Base-by-base conservation (phyloP, 2,329 filamentous ascomycete species). In the Hymenoscyphus occultus region DNA sequence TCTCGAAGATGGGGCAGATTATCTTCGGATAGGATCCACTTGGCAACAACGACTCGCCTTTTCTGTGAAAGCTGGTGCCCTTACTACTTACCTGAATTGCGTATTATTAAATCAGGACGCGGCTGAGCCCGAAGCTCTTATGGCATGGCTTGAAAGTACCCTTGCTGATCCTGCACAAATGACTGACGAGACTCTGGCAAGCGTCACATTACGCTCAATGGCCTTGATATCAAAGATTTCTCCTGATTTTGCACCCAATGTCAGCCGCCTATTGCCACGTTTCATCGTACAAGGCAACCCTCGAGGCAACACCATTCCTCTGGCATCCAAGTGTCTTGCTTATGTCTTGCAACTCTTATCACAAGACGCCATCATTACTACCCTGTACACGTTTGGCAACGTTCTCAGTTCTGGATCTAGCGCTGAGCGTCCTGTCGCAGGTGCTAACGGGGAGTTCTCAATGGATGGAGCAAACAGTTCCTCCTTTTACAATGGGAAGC, bases 321-420 rank as follows among this genome's bases (percentile, higher is more conserved):
- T 94, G 40, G 94, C 94, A 35, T 92, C 93, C n/a, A 87, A 88
- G 69, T 95, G 90, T 71, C 81, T 99, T 40, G 93, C 93, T 1
- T 90, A 89, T 70, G 87, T 96, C 19, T 81, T 99, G 63, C 89
- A 89, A 70, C 83, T 90, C 72, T 83, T 98, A 13, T 96, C 95
- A 1, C 91, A 96, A 72, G 95, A 99, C 80, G 90, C 93, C 42
- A 86, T 97, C 42, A 98, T 99, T 70, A 96, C 93, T 5, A 98
- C 93, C 0, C 81, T 99, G 10, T 99, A 99, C 78, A 95, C 93
- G 0, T 83, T 99, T n/a, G 95, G 95, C 22, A 99, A 99, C 75
- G 90, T 97, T 3, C 82, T 99, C 14, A 97, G 93, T 71, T 89
- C 92, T 5, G 87, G 85, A 58, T 82, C 83, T 6, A 79, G 78